Base-by-base conservation (phyloP, 169 alveolate species). In the Haemoproteus tartakovskyi region DNA sequence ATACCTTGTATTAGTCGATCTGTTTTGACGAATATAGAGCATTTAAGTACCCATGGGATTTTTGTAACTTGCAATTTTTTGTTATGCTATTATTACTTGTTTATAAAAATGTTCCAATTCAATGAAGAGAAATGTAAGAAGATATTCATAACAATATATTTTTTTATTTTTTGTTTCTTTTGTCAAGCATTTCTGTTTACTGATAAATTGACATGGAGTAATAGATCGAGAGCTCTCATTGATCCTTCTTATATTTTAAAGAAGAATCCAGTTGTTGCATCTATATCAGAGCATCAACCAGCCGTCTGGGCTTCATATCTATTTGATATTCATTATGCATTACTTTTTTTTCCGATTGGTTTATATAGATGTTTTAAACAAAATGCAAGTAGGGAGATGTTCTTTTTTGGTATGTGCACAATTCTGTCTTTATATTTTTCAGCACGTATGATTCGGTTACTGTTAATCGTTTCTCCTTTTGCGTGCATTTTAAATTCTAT, bases 271-370 rank as follows among this genome's bases (percentile, higher is more conserved):
- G 94, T 98, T 21, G 96, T 98, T 22, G 99, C 99, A 18, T 95
- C 99, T 8, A 98, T 98, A 19, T 93, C 98, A 14, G 99, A 98
- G 78, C 99, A 98, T 86, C 98, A 97, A 86, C 99, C 99, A 16
- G 94, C 99, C n/a, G 93, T 98, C 3, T 98, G 99, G 99, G 83
- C 87, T 14, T 79, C 88, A 1, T 63, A 82, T 43, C 74, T 89
- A 27, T 40, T 86, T 51, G 91, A 87, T 54, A 51, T 90, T 22
- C 87, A 87, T 80, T 40, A 85, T 16, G 48, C 79, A 11, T 64
- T 86, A 8, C 11, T 87, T 4, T 80, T 52, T 57, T 38, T 54
- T 6, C 89, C 89, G 11, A 60, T 86, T 41, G 89, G 91, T 1
- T 56, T 87, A 9, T 85, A 60, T 43, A 26, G 43, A 6, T 86